Base-by-base conservation (phyloP, 2,329 filamentous ascomycete genomes). In the Elsinoe ampelina region DNA sequence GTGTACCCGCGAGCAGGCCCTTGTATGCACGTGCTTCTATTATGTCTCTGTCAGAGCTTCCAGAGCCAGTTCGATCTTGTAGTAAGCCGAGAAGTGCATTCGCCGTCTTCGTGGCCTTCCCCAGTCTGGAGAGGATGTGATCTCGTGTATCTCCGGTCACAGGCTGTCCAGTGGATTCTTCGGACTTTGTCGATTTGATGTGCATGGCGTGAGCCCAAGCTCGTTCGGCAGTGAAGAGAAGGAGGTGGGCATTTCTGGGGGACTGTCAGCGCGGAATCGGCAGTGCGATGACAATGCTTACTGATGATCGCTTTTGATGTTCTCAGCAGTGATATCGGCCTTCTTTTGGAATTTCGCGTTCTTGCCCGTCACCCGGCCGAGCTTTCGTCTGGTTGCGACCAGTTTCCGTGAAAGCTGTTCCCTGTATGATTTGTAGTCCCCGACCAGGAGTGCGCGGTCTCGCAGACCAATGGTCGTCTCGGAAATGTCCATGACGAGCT, bases 181-280 rank as follows among this genome's bases (percentile, higher is more conserved):
- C 80, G 38, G 87, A 82, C 68, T 95, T 89, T 17, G 82, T 77
- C 3, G 89, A 81, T 72, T 95, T 96, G 80, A 96, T 89, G 68
- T 87, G 84, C 90, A 97, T 95, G 58, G 91, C 92, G 71, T 95
- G 86, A 36, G 93, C 92, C 89, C 90, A 97, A 54, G 91, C 89
- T 61, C 93, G 82, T 75, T 98, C 93, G 59, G 91, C 84, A 38
- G 84, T 87, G 66, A 96, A 82, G 57, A 98, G 79, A 32, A 92
- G 77, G n/a, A 96, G 77, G 63, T 86, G 79, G 50, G 85, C 81
- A 72, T 84, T 88, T 71, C 89, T 95, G 64, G 13, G 19, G 3
- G 15, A 17, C 32, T 17, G 22, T 54, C 34, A 55, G 35, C 45
- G 13, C 58, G 22, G 5, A 19, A 41, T 36, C 13, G 3, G 5